phyloP scores from a whole-genome alignment of 2,329 filamentous ascomycete genomes.

The Fusarium verrucosum region DNA sequence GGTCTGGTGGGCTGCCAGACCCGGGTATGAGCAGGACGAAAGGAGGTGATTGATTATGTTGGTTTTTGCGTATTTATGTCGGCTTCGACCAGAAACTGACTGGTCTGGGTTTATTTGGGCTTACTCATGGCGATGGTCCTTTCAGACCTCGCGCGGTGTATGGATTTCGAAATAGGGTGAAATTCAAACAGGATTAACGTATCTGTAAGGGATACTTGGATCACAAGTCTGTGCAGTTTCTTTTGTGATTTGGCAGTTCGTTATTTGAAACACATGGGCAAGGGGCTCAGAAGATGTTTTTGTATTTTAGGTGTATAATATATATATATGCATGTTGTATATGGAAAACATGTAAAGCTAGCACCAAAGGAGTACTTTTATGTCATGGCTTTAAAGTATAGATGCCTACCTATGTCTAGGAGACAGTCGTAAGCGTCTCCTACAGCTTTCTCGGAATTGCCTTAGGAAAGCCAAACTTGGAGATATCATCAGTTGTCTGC shows the following conservation, averaged over 20 bases:
- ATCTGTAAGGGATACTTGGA: conserved; percentile 17
- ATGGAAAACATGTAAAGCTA: background rate
- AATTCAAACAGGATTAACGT: conserved; percentile 15
- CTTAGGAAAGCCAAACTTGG: conserved; percentile 24
- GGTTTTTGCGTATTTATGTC: conserved; percentile 26
- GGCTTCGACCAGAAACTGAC: conserved; percentile 11
- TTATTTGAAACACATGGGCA: background rate
- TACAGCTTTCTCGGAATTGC: background rate
- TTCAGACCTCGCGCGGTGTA: conserved; percentile 19
- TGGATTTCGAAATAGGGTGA: conserved; percentile 22
- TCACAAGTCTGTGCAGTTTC: conserved; percentile 10
- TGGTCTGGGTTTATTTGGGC: conserved; percentile 14
- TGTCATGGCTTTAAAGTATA: background rate
- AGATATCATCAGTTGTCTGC: conserved; percentile 27
- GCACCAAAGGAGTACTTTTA: background rate
- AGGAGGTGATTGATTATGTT: conserved; percentile 9
- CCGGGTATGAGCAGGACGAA: conserved; percentile 13
- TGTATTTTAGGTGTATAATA: background rate
- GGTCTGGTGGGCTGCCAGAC: conserved; percentile 10
- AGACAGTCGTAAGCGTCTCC: no score
- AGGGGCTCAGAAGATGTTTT: background rate
- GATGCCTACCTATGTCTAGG: background rate
- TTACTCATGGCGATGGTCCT: conserved; percentile 13
- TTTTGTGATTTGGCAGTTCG: conserved; percentile 5
- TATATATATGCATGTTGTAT: background rate